Conservation (phyloP, 2,329 filamentous ascomycete genomes). For the Colletotrichum ledebouriae region DNA sequence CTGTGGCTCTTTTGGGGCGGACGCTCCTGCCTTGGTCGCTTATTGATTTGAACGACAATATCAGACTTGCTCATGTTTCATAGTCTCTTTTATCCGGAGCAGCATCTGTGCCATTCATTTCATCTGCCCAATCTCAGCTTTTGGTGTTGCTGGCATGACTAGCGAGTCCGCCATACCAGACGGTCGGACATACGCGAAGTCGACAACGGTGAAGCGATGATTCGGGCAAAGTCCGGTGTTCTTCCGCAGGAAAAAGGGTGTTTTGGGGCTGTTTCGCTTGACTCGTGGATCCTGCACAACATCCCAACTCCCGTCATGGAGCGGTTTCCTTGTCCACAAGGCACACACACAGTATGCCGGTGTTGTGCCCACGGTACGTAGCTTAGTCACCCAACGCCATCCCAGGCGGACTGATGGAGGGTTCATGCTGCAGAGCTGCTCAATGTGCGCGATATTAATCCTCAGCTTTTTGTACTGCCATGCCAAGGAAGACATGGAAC, state of each 20-base stretch:
- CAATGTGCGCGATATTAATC: constrained; percentile 29
- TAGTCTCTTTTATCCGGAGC: neutral
- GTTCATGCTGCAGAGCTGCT: constrained; percentile 11
- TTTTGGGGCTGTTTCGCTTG: constrained; percentile 48
- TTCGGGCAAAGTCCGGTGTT: constrained; percentile 41
- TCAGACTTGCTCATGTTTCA: constrained; percentile 26
- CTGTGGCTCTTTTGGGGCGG: constrained; percentile 33
- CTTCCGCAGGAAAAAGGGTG: constrained; percentile 23
- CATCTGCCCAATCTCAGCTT: constrained; percentile 2
- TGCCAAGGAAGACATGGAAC: constrained; percentile 34
- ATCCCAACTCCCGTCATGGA: constrained; percentile 44
- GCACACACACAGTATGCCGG: constrained; percentile 21
- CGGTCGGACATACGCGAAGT: constrained; percentile 27
- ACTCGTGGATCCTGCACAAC: constrained; percentile 54
- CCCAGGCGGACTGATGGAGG: constrained; percentile 13
- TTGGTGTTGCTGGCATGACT: constrained; percentile 4
- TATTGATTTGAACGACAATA: constrained; percentile 12
- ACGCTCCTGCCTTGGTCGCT: constrained; percentile 24
- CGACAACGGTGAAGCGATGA: constrained; percentile 30
- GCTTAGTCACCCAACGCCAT: neutral
- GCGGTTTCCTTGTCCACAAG: constrained; percentile 13
- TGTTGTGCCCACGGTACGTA: constrained; percentile 19
- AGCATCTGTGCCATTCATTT: constrained; percentile 7
- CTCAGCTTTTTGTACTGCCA: constrained; percentile 16
- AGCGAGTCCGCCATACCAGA: constrained; percentile 14